These are phyloP conservation scores for Xylariaceae sp. DNA, from an alignment of 2,329 filamentous ascomycete genomes.

Conservation along the genomic window DNA sequence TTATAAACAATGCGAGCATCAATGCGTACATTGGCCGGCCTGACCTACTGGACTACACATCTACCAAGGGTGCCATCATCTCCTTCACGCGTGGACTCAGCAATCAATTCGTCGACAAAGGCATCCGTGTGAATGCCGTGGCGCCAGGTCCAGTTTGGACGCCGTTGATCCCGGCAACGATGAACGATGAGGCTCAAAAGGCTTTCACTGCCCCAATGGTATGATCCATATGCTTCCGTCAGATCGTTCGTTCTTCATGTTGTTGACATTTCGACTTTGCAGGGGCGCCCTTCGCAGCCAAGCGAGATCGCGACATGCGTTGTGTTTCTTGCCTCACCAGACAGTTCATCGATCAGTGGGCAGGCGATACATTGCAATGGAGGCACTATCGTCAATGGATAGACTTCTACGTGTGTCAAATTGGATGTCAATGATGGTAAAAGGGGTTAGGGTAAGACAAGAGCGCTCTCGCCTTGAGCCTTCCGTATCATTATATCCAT, in stretches of 20 bases:
- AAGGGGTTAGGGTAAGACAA: too few species aligned
- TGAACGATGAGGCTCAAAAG: conserved; percentile 68
- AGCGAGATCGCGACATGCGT: conserved; percentile 80
- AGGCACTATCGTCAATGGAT: conserved; percentile 49
- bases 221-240: too few species aligned
- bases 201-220: conserved; percentile 71
- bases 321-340: conserved; percentile 73
- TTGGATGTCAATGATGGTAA: too few species aligned
- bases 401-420: conserved; percentile 1
- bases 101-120: conserved; percentile 69
- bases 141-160: conserved; percentile 80
- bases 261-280: too few species aligned
- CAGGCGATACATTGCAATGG: conserved; percentile 61
- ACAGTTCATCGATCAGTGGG: conserved; percentile 72
- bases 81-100: conserved; percentile 75
- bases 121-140: conserved; percentile 59
- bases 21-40: conserved; percentile 80
- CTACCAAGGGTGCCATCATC: conserved; percentile 74
- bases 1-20: conserved; percentile 84
- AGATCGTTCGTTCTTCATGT: too few species aligned
- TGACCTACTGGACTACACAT: conserved; percentile 79
- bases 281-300: conserved; percentile 68
- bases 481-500: too few species aligned
- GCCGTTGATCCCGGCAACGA: conserved; percentile 70
- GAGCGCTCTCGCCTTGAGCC: too few species aligned